Conservation (phyloP, 306 rosid species). For the Cucurbita maxima region DNA sequence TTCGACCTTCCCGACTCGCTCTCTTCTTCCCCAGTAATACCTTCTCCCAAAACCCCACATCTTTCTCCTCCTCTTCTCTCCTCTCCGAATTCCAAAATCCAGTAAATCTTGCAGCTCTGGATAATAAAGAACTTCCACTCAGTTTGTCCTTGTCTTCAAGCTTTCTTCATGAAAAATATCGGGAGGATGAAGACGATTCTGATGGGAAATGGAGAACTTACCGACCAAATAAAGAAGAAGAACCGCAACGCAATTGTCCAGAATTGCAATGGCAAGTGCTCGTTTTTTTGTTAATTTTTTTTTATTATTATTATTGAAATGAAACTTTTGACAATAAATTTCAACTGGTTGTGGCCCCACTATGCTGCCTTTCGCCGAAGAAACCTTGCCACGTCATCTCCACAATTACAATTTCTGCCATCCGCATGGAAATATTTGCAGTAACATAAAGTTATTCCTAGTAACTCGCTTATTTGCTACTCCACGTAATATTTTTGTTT, state of each 20-base stretch:
- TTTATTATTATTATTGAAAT: background rate
- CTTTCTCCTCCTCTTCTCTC: constrained; percentile 6
- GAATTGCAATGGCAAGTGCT: background rate
- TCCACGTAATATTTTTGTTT: background rate
- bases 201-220: background rate
- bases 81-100: background rate
- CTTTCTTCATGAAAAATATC: background rate
- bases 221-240: background rate
- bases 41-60: constrained; percentile 96
- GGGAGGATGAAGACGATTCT: background rate
- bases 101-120: background rate
- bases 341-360: background rate
- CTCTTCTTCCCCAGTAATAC: constrained; percentile 71
- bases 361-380: background rate
- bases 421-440: background rate
- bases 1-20: constrained; percentile 28
- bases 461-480: background rate
- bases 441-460: background rate
- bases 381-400: background rate
- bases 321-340: too few relatives aligned
- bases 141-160: background rate
- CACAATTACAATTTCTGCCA: background rate
- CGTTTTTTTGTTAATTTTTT: background rate
- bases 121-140: background rate
- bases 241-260: background rate